Base-by-base conservation (phyloP, 2,329 filamentous ascomycete genomes). In the Ramularia collo-cygni region DNA sequence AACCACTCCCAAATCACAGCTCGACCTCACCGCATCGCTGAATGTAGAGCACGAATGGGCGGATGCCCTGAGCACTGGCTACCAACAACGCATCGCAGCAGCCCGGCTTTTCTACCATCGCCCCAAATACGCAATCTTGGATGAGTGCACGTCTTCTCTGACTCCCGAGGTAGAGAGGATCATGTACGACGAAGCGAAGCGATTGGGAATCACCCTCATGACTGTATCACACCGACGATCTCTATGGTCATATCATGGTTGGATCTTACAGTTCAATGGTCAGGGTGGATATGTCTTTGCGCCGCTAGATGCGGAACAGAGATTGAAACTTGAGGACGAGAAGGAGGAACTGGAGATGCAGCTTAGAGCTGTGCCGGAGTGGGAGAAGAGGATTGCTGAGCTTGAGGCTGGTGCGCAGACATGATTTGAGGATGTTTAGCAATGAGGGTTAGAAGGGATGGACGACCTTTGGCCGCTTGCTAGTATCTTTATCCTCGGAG, bases 101-200 rank as follows among this genome's bases (percentile, higher is more conserved):
- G 92, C 92, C 1, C 76, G 92, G 0, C 75, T 95, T 13, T 95
- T 95, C 65, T 96, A 96, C 65, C 90, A 96, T 65, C 75, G 79
- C 8, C 90, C 90, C 0, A 82, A 84, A 54, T 96, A 95, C 62
- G 92, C 92, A 8, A 98, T 98, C 52, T 71, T 98, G 27, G 92
- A 98, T 61, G 92, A 98, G 67, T 98, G 92, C 65, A 98, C 92
- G 5, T 89, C 83, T 41, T 87, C 81, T 37, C 87, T 98, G n/a
- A 95, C 93, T 12, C 74, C 95, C 18, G 90, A 96, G 53, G 88
- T 89, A 45, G 92, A 98, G 60, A 83, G 87, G 60, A 76, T 87
- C 60, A 96, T 98, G 88, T 98, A 98, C 64, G 90, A 95, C 54
- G 89, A 87, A 40, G 92, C 92, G 36, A 96, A 98, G 72, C 74